Percentiles rank a stretch among this genome's conserved stretches.
These are phyloP conservation scores for Eucalyptus regnans DNA, from an alignment of 345 rosid species.

Conservation along the genomic window DNA sequence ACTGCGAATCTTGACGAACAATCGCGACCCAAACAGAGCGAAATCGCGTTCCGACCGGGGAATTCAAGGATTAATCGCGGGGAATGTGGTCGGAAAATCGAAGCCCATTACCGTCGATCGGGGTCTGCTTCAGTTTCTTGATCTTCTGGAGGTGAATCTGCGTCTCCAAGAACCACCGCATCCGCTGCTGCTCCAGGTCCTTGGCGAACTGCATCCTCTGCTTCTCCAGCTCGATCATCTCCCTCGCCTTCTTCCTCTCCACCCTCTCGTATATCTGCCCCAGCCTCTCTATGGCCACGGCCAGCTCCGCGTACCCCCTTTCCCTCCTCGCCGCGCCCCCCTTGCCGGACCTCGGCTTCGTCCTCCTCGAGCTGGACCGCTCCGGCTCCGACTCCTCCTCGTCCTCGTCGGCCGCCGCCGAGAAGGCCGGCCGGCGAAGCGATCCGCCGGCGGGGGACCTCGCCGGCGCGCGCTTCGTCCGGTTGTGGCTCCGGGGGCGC, in stretches of 20 bases:
- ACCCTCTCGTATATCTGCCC: slow-evolving; percentile 36
- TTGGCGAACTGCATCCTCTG: slow-evolving; percentile 37
- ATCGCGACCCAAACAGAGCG: not conserved
- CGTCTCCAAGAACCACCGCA: slow-evolving; percentile 32
- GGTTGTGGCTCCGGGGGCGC: slow-evolving; percentile 3
- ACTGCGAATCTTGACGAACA: not conserved
- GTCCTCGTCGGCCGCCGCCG: slow-evolving; percentile 5
- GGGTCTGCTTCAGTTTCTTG: slow-evolving; percentile 15
- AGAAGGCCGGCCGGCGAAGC: not conserved
- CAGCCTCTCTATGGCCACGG: slow-evolving; percentile 27
- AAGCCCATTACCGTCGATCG: slow-evolving; percentile 4
- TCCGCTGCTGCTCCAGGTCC: slow-evolving; percentile 43
- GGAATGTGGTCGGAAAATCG: not conserved
- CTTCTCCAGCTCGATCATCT: slow-evolving; percentile 45
- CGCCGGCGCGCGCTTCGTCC: not conserved
- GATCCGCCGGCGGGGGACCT: not conserved
- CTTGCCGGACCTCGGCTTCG: not conserved
- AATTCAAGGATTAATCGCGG: not conserved
- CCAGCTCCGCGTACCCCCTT: slow-evolving; percentile 19
- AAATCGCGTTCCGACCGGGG: not conserved
- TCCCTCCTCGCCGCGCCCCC: not conserved
- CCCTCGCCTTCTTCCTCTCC: slow-evolving; percentile 32
- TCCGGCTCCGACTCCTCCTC: slow-evolving; percentile 6
- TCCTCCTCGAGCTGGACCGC: not conserved
- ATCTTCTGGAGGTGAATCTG: slow-evolving; percentile 38